Evolutionary conservation across 23 red algal species (phyloP), one percentile per base, ranked within the genome.

Genomic region (Gracilaria domingensis): DNA sequence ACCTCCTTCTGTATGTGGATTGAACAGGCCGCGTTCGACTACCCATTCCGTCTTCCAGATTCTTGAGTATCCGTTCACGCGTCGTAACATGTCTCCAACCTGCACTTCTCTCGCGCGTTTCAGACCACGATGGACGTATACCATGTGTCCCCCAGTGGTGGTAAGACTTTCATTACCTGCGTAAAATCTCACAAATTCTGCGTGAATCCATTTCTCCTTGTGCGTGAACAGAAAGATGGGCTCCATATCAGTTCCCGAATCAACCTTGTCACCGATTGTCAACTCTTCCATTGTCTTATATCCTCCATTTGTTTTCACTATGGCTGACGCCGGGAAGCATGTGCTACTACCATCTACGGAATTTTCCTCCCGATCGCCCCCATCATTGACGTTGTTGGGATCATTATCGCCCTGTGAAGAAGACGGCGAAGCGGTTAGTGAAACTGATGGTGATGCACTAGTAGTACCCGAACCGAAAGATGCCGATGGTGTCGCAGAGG

Each of bases 311-410:
- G 74, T 54, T 18, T 8, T 51, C 40, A 94, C 75, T 6, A 37
- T 80, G 0, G 83, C 92, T 24, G 65, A 81, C 12, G 92, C 69
- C 8, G 92, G 92, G 77, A 94, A 94, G 73, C 92, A 94, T 20
- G 92, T 76, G 18, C 70, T 66, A 20, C 74, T 74, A n/a, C 77
- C 87, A 57, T 91, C 76, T 30, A 79, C 12, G 2, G 16, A 28
- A 64, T 24, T 34, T 11, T 82, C 79, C 47, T 64, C 79, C 9
- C 53, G 79, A 28, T 82, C 79, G 0, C 6, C 47, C 23, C 58
- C 79, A 25, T 34, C 54, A 29, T 38, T 81, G 54, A 25, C 34
- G 53, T 82, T 65, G 58, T 65, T 65, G 12, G 53, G 6, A 59
- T 26, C 79, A 0, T 62, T 25, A 4, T 8, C 26, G 44, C n/a